These are phyloP conservation scores for Microbotryomycetes sp. DNA, from an alignment of 1,284 basidiomycete species.

Conservation along the genomic window DNA sequence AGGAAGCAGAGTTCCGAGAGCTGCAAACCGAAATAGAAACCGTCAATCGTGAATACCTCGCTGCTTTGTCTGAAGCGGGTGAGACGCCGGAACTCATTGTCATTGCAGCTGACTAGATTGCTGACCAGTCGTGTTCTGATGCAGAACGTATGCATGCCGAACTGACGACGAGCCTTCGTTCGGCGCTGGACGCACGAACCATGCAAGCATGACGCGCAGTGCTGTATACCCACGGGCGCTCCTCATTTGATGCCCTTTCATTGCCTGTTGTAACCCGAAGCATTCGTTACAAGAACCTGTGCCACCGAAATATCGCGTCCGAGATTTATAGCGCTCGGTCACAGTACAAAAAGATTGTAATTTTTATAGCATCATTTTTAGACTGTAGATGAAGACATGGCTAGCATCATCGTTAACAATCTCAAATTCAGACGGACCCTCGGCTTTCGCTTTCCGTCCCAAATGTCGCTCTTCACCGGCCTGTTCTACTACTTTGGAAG, in stretches of 20 bases:
- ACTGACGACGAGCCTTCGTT: neutral
- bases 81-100: neutral
- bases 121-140: neutral
- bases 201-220: no score
- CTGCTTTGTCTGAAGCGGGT: conserved; percentile 66
- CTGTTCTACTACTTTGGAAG: neutral
- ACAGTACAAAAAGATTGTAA: no score
- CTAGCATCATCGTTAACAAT: neutral
- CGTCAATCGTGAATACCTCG: conserved; percentile 64
- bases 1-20: conserved; percentile 45
- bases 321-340: no score
- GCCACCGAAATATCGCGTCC: no score
- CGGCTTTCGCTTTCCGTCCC: neutral
- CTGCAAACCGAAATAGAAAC: conserved; percentile 60
- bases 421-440: neutral
- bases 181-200: neutral
- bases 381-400: no score
- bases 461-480: neutral
- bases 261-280: no score
- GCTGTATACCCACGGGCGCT: no score
- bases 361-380: no score
- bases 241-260: no score
- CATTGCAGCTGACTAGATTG: neutral
- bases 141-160: neutral
- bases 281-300: no score